A percentile compares a stretch with the other conserved stretches of the same genome.
Conservation (phyloP, 495 filamentous ascomycete genomes). For the Penicillium turbatum region DNA sequence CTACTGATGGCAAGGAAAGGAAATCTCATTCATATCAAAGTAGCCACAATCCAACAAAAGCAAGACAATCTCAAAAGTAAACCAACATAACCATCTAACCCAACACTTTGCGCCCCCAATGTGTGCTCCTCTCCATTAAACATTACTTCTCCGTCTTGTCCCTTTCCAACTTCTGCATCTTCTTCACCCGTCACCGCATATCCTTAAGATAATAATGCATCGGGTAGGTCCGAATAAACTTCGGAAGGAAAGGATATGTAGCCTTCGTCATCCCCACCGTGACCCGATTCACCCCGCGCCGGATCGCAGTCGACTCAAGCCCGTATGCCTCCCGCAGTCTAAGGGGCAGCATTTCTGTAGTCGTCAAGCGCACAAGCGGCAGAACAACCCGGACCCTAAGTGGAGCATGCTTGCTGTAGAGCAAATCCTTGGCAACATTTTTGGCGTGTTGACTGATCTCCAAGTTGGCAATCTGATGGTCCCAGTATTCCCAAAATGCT, state of each 20-base stretch:
- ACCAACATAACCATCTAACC: too few relatives aligned
- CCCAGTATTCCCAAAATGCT: slow-evolving; percentile 43
- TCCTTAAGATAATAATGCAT: slow-evolving; percentile 38
- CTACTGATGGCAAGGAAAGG: too few relatives aligned
- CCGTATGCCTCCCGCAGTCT: slow-evolving; percentile 29
- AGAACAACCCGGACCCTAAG: slow-evolving; percentile 21
- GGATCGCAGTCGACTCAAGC: slow-evolving; percentile 16
- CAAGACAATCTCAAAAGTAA: too few relatives aligned
- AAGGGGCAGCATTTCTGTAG: slow-evolving; percentile 31
- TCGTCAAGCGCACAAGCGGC: slow-evolving; percentile 27
- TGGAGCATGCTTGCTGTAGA: slow-evolving; percentile 24
- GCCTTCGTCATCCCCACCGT: slow-evolving; percentile 19
- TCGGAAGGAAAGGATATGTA: slow-evolving; percentile 30
- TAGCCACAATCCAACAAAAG: too few relatives aligned
- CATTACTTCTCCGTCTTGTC: not conserved
- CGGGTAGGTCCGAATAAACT: slow-evolving; percentile 29
- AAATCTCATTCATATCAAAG: too few relatives aligned
- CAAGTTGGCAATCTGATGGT: slow-evolving; percentile 28
- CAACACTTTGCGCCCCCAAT: not conserved
- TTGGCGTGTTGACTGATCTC: slow-evolving; percentile 30
- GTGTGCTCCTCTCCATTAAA: not conserved
- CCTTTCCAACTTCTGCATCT: not conserved
- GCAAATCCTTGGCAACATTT: slow-evolving; percentile 30
- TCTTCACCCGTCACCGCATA: slow-evolving; percentile 27
- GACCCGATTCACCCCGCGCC: slow-evolving; percentile 15